Evolutionary conservation across 2,329 filamentous ascomycete genomes (phyloP), one percentile per base, ranked within the genome.

Genomic region (Epichloe baconii): DNA sequence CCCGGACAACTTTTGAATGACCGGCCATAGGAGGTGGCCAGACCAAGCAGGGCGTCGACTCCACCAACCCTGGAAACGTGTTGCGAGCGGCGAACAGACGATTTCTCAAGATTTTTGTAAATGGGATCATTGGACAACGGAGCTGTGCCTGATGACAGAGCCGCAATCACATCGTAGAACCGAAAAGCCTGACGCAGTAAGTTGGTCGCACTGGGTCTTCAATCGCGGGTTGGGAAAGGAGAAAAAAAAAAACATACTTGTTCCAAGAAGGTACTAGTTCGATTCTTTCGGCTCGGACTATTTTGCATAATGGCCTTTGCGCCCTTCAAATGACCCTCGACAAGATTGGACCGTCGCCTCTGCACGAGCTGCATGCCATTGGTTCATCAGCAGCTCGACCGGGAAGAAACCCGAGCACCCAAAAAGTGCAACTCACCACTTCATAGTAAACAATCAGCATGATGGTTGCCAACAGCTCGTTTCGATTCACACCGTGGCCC

Each of bases 91-190:
- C 72, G 60, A 2, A 72, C 69, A 15, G 75, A 69, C 40, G 76
- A 67, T 1, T 74, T 72, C 3, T 72, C 61, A 2, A 76, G 66
- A 23, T 71, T 69, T 15, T 71, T 70, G 5, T 70, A 68, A 12
- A 71, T 70, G 2, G 75, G 72, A 3, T 74, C 69, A 12, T 67
- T 71, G 1, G 76, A 76, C 12, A 81, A 68, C 2, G 79, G 78
- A 4, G 77, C 68, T 12, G 76, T 79, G 50, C 78, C 78, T 48
- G 82, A 72, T 0, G 79, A 83, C 34, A 83, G 66, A 1, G 80
- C 79, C 5, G 79, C 75, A 51, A 82, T 82, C 21, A 83, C 79
- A 59, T 83, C 79, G 64, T 83, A 82, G 57, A 82, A 83, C 5
- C 77, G 74, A 57, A 83, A 83, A 1, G 79, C 78, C 79, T 82